Percentiles rank a stretch among this genome's conserved stretches.
These are phyloP conservation scores for Eucalyptus fibrosa DNA, from an alignment of 345 rosid species.

Conservation along the genomic window DNA sequence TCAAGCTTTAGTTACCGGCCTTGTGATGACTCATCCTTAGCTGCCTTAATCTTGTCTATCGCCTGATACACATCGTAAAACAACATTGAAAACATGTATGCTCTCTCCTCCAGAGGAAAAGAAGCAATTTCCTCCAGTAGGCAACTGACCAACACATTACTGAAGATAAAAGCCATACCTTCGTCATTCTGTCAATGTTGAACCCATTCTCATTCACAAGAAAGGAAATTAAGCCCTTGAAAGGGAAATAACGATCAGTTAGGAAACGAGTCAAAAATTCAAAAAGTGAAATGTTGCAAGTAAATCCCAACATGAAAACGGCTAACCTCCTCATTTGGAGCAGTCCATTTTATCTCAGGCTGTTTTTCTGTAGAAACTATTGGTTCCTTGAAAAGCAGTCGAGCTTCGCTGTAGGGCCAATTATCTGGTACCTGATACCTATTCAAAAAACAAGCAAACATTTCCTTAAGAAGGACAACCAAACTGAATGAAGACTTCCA, in stretches of 20 bases:
- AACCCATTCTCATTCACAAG: conserved; percentile 93
- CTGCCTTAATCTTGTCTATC: conserved; percentile 77
- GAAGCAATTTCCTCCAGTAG: neutral
- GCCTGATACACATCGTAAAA: conserved; percentile 35
- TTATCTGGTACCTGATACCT: conserved; percentile 76
- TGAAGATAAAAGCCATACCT: conserved; percentile 23
- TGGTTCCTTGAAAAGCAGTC: conserved; percentile 70
- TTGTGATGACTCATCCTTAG: conserved; percentile 85
- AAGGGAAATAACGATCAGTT: neutral
- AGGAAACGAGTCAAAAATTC: neutral
- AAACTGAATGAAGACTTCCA: neutral
- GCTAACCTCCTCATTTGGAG: conserved; percentile 80
- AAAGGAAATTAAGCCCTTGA: conserved; percentile 18
- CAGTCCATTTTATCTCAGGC: conserved; percentile 64
- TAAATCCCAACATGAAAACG: neutral
- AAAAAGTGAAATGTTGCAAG: neutral
- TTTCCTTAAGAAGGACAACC: neutral
- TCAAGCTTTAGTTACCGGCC: conserved; percentile 41
- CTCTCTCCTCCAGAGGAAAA: neutral
- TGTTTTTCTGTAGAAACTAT: conserved; percentile 46
- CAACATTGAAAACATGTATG: neutral
- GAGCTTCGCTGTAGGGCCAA: conserved; percentile 86
- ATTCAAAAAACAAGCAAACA: neutral
- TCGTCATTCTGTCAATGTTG: conserved; percentile 68
- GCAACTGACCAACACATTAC: neutral